Percentiles rank a stretch among this genome's conserved stretches.
These are phyloP conservation scores for Petunia secreta DNA, from an alignment of 257 asterid species.

Conservation along the genomic window DNA sequence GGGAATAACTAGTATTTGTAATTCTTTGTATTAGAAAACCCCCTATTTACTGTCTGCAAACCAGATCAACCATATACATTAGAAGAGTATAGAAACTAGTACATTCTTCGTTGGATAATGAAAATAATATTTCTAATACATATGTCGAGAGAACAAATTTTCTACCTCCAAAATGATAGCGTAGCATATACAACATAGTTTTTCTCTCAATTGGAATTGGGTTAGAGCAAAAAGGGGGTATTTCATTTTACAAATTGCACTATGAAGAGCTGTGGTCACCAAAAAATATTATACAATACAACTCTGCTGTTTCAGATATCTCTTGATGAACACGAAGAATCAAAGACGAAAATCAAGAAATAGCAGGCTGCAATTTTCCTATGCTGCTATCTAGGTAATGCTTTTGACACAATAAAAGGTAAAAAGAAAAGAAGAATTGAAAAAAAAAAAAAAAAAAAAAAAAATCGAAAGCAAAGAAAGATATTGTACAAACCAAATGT, in stretches of 20 bases:
- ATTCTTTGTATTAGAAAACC: too few relatives aligned
- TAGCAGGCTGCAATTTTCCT: conserved; percentile 35
- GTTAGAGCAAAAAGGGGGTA: not conserved
- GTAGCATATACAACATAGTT: too few relatives aligned
- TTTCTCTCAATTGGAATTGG: not conserved
- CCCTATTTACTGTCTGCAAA: too few relatives aligned
- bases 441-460: not conserved
- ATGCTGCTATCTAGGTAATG: conserved; percentile 19
- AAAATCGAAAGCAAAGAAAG: not conserved
- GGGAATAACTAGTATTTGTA: too few relatives aligned
- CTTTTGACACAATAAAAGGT: conserved; percentile 21
- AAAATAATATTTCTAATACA: too few relatives aligned
- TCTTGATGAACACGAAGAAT: conserved; percentile 35
- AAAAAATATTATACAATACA: conserved; percentile 47
- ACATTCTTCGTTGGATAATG: too few relatives aligned
- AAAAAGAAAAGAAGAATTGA: not conserved
- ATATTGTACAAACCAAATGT: conserved; percentile 28
- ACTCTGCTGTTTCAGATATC: conserved; percentile 47
- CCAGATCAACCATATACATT: too few relatives aligned
- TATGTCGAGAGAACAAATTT: too few relatives aligned
- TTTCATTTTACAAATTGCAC: conserved; percentile 19
- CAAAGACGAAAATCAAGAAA: conserved; percentile 33
- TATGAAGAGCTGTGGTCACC: conserved; percentile 21
- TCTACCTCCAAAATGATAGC: too few relatives aligned
- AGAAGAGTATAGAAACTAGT: too few relatives aligned